These are phyloP conservation scores for Dendrobium officinale DNA, from an alignment of 106 monocot species.

Conservation along the genomic window DNA sequence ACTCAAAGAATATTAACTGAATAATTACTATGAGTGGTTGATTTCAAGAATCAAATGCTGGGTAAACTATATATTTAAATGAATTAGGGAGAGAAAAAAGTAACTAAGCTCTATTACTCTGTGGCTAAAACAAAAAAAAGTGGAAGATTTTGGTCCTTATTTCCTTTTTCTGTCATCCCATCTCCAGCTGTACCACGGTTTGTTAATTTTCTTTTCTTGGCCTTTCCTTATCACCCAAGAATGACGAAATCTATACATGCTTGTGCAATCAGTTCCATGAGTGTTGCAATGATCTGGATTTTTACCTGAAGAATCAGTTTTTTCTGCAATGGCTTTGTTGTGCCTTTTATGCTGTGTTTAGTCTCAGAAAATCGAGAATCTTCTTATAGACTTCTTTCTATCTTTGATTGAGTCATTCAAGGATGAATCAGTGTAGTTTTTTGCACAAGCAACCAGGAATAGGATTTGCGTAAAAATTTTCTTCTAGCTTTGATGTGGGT, in stretches of 20 bases:
- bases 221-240: not conserved
- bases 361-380: not conserved
- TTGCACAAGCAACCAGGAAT: constrained; percentile 58
- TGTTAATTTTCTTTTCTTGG: not conserved
- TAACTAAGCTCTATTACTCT: not conserved
- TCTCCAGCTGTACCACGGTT: not conserved
- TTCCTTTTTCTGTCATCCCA: not conserved
- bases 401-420: not conserved
- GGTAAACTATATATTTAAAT: not conserved
- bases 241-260: not conserved
- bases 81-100: not conserved
- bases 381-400: not conserved
- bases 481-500: constrained; percentile 29
- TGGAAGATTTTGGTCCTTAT: not conserved
- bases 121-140: too few species aligned
- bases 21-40: not conserved
- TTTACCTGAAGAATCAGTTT: too few species aligned
- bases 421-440: constrained; percentile 10
- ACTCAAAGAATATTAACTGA: not conserved
- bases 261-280: not conserved
- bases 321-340: not conserved
- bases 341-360: not conserved
- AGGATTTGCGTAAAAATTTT: constrained; percentile 66
- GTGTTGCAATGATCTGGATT: too few species aligned
- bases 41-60: not conserved